Percentiles rank a stretch among this genome's conserved stretches.
Evolutionary conservation across 192 early-diverging fungal species (phyloP).

Genomic region (Coemansia aciculifera): DNA sequence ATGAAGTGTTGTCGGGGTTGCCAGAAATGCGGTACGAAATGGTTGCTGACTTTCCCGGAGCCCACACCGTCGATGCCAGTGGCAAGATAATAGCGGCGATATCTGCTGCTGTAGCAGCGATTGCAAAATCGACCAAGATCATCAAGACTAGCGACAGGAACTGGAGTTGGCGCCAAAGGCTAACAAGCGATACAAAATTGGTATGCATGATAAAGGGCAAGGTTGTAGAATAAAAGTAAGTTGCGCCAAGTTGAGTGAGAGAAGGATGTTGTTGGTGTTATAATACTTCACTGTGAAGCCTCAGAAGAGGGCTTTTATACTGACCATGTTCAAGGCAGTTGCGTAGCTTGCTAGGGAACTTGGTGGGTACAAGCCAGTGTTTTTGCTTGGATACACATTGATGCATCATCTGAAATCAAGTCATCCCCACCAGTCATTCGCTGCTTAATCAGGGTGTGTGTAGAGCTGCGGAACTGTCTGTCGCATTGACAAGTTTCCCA

Average conservation of each 20-base stretch:
- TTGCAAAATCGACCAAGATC: neutral
- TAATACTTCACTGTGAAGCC: neutral
- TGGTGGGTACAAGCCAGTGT: neutral
- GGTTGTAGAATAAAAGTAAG: too few relatives aligned
- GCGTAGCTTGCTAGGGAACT: neutral
- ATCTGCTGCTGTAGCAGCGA: constrained; percentile 1
- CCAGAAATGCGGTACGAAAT: constrained; percentile 23
- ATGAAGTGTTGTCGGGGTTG: constrained; percentile 11
- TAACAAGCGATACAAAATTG: neutral
- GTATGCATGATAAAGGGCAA: neutral
- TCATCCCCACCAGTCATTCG: too few relatives aligned
- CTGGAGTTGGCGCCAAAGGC: neutral
- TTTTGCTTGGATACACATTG: neutral
- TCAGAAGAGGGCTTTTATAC: neutral
- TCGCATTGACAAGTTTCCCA: neutral
- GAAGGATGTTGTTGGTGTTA: neutral
- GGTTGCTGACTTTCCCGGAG: constrained; percentile 6
- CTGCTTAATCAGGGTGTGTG: neutral
- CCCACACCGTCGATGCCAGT: constrained; percentile 22
- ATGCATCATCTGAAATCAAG: neutral
- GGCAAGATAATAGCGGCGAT: constrained; percentile 23
- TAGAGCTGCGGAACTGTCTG: neutral
- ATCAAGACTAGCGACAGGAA: neutral
- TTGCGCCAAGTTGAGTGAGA: too few relatives aligned
- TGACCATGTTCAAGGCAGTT: neutral